Evolutionary conservation across 148 eudicot genomes (phyloP).

Genomic region (Dysphania ambrosioides): DNA sequence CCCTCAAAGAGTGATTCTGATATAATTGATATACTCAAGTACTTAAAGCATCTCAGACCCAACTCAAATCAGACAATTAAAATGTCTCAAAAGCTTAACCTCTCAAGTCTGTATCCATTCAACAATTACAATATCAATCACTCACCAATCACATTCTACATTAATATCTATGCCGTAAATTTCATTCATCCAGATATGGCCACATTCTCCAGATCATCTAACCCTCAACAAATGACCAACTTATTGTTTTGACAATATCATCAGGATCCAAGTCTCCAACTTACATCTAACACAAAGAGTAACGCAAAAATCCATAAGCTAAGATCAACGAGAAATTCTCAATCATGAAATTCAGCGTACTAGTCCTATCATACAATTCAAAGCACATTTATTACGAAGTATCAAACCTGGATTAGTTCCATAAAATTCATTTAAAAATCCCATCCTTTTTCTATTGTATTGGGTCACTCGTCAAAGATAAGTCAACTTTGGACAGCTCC

Average conservation of each 20-base stretch:
- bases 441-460: not conserved
- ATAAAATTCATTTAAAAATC: not conserved
- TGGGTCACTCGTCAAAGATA: not conserved
- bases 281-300: not conserved
- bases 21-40: too few species aligned
- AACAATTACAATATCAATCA: not conserved
- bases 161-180: not conserved
- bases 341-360: not conserved
- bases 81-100: not conserved
- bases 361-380: not conserved
- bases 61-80: not conserved
- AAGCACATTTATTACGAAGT: not conserved
- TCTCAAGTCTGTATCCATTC: not conserved
- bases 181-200: not conserved
- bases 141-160: too few species aligned
- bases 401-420: not conserved
- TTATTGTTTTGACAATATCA: too few species aligned
- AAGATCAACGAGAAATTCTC: not conserved
- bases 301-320: not conserved
- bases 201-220: not conserved
- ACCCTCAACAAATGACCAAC: not conserved
- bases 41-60: not conserved
- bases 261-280: not conserved
- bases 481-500: not conserved
- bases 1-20: not conserved